These are phyloP conservation scores for Pugionium cornutum DNA, from an alignment of 345 rosid species.

Conservation along the genomic window DNA sequence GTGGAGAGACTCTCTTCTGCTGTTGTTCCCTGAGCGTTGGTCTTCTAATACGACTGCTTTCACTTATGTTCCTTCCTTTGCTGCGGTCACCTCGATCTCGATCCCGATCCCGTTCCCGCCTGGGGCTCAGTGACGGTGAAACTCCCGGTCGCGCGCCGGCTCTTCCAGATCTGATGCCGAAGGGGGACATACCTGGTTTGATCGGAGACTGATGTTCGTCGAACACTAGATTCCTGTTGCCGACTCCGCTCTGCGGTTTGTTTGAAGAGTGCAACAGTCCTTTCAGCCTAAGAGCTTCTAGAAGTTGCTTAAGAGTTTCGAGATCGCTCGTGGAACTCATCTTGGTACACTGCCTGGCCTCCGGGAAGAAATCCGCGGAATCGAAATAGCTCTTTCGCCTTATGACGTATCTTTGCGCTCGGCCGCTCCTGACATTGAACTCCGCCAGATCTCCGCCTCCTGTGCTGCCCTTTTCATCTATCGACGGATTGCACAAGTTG, in stretches of 20 bases:
- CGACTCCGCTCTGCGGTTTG: constrained; percentile 28
- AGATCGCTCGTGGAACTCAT: constrained; percentile 59
- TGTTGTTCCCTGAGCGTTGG: constrained; percentile 45
- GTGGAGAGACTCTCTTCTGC: constrained; percentile 54
- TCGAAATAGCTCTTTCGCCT: constrained; percentile 63
- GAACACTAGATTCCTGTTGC: constrained; percentile 48
- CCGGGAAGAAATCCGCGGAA: constrained; percentile 86
- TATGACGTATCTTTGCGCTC: constrained; percentile 44
- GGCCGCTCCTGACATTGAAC: constrained; percentile 35
- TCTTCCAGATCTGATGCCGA: constrained; percentile 44
- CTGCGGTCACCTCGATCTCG: constrained; percentile 23
- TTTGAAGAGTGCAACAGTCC: constrained; percentile 72
- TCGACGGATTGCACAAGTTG: constrained; percentile 25
- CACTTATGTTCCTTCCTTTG: constrained; percentile 48
- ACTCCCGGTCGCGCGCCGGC: neutral
- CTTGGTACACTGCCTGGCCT: constrained; percentile 45
- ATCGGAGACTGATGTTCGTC: constrained; percentile 43
- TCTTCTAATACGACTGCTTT: constrained; percentile 56
- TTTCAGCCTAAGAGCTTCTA: constrained; percentile 84
- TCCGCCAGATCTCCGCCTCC: constrained; percentile 38
- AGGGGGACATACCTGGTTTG: constrained; percentile 44
- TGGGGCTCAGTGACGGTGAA: constrained; percentile 45
- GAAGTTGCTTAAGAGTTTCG: constrained; percentile 81
- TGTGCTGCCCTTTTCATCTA: neutral
- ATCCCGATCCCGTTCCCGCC: constrained; percentile 41